A percentile compares a stretch with the other conserved stretches of the same genome.
These are phyloP conservation scores for Primulina huaijiensis DNA, from an alignment of 257 asterid species.

Conservation along the genomic window DNA sequence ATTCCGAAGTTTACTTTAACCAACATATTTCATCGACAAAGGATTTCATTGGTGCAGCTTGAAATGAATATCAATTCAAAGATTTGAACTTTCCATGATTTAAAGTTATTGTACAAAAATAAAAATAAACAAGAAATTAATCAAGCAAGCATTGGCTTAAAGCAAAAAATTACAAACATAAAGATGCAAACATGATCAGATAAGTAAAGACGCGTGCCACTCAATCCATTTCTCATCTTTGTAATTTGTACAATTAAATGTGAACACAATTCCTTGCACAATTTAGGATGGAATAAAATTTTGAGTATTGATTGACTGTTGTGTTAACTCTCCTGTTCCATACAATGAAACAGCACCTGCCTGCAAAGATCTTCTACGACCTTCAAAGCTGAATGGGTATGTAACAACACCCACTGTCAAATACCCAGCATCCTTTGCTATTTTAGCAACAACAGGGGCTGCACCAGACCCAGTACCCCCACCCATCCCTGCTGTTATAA, in stretches of 20 bases:
- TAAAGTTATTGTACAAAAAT: neutral
- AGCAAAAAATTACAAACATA: neutral
- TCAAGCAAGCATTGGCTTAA: neutral
- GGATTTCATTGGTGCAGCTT: neutral
- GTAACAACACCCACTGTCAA: slow-evolving; percentile 97
- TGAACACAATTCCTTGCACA: slow-evolving; percentile 1
- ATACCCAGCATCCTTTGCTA: slow-evolving; percentile 91
- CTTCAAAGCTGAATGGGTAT: slow-evolving; percentile 96
- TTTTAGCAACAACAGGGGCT: slow-evolving; percentile 94
- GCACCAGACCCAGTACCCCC: slow-evolving; percentile 99
- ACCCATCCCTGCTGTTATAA: slow-evolving; percentile 99
- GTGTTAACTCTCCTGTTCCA: neutral
- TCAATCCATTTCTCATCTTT: neutral
- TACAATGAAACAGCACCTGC: slow-evolving; percentile 40
- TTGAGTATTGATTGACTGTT: neutral
- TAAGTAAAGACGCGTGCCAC: neutral
- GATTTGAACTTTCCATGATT: neutral
- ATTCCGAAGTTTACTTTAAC: neutral
- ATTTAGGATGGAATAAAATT: slow-evolving; percentile 13
- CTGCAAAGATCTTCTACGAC: slow-evolving; percentile 90
- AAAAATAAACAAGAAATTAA: too few relatives aligned
- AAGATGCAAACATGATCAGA: neutral
- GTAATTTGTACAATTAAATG: slow-evolving; percentile 2
- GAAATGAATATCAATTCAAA: neutral
- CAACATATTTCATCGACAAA: neutral